phyloP scores from a whole-genome alignment of 805 yeast genomes.

The Brettanomyces anomalus region DNA sequence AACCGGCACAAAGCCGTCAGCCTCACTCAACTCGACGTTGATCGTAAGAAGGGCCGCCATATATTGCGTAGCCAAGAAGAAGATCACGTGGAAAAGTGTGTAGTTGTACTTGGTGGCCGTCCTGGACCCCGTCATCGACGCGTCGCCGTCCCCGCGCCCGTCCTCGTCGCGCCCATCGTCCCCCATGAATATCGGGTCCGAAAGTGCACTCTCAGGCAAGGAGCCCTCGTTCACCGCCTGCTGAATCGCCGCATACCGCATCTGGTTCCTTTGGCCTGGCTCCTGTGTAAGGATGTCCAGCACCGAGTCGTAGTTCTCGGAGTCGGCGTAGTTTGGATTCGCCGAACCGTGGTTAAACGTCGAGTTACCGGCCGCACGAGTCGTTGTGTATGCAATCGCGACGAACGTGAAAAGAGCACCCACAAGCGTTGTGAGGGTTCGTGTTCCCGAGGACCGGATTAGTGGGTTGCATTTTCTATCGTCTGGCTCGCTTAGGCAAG shows the following conservation, averaged over 20 bases:
- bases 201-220: constrained; percentile 83
- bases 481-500: constrained; percentile 95
- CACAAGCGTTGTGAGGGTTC: constrained; percentile 76
- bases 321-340: constrained; percentile 11
- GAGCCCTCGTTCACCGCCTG: constrained; percentile 97
- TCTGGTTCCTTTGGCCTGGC: constrained; percentile 44
- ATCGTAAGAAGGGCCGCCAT: constrained; percentile 89
- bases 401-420: constrained; percentile 92
- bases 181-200: constrained; percentile 57
- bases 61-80: constrained; percentile 94
- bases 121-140: constrained; percentile 38
- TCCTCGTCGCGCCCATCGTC: constrained; percentile 33
- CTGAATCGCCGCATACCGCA: constrained; percentile 79
- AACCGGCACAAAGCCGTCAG: constrained; percentile 76
- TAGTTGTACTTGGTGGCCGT: constrained; percentile 72
- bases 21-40: constrained; percentile 73
- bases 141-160: constrained; percentile 12
- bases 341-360: constrained; percentile 38
- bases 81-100: constrained; percentile 80
- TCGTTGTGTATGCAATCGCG: constrained; percentile 95
- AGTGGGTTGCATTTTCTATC: constrained; percentile 88
- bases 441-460: constrained; percentile 79
- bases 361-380: constrained; percentile 87
- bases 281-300: constrained; percentile 39
- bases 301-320: constrained; percentile 32